Evolutionary conservation across 768 basidiomycete genomes (phyloP).

Genomic region (Aureoboletus auriporus): DNA sequence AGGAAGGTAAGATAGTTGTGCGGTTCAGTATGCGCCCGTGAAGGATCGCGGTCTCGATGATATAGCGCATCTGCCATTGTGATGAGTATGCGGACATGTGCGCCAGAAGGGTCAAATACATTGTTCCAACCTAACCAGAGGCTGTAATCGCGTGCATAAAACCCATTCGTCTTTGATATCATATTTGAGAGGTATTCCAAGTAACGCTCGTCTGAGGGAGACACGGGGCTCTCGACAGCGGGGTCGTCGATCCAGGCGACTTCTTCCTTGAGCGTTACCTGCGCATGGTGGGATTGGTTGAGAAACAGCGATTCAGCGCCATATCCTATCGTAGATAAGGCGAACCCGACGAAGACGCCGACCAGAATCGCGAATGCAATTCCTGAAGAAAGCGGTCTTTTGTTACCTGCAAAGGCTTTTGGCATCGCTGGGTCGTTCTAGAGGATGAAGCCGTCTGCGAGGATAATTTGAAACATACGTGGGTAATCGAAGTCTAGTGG

Average conservation of each 20-base stretch:
- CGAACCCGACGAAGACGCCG: conserved; percentile 27
- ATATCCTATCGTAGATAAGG: conserved; percentile 14
- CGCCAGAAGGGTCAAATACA: conserved; percentile 18
- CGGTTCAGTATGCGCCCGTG: conserved; percentile 42
- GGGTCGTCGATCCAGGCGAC: conserved; percentile 11
- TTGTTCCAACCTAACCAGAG: conserved; percentile 51
- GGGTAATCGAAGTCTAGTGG: no score
- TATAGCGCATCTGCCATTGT: conserved; percentile 40
- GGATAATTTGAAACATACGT: no score
- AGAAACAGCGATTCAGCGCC: conserved; percentile 15
- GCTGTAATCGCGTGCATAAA: conserved; percentile 43
- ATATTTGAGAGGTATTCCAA: conserved; percentile 31
- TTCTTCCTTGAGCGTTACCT: conserved; percentile 7
- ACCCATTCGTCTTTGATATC: conserved; percentile 39
- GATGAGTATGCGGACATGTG: not conserved
- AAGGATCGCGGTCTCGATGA: conserved; percentile 41
- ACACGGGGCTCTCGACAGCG: not conserved
- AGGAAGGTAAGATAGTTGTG: conserved; percentile 42
- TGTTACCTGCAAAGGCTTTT: not conserved
- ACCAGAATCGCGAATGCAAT: conserved; percentile 19
- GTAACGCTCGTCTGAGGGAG: conserved; percentile 17
- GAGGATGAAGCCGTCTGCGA: no score
- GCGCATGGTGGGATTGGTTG: conserved; percentile 10
- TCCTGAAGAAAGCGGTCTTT: conserved; percentile 4
- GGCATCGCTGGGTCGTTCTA: conserved; percentile 2